Percentiles rank a stretch among this genome's conserved stretches.
Evolutionary conservation across 2,329 filamentous ascomycete species (phyloP).

Genomic region (Monosporascus sp.): DNA sequence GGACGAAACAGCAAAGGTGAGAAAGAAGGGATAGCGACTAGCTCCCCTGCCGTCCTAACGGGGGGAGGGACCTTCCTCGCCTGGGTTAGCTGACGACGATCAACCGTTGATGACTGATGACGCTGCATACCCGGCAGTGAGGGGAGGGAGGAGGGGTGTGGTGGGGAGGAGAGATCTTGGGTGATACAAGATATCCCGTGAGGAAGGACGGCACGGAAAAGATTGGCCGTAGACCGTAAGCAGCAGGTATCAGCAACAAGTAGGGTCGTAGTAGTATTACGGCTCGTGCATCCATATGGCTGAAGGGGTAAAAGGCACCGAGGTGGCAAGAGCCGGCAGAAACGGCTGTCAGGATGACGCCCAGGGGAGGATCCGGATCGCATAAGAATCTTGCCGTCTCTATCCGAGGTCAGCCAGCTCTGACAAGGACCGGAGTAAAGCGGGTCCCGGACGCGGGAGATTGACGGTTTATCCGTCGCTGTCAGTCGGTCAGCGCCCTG

Average conservation of each 20-base stretch:
- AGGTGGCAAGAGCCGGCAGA: too few species aligned
- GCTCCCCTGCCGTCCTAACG: too few species aligned
- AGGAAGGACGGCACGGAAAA: not conserved
- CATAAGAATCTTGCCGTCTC: not conserved
- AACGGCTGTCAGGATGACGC: too few species aligned
- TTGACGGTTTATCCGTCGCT: not conserved
- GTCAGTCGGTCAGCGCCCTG: not conserved
- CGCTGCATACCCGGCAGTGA: too few species aligned
- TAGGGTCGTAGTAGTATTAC: not conserved
- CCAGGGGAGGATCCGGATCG: not conserved
- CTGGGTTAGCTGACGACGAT: too few species aligned
- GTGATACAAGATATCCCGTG: slow-evolving; percentile 1
- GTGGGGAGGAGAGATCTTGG: not conserved
- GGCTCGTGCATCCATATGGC: not conserved
- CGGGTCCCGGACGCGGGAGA: too few species aligned
- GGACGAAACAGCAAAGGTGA: too few species aligned
- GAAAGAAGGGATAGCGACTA: too few species aligned
- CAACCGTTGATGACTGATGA: too few species aligned
- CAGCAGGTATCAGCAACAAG: not conserved
- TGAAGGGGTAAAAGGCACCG: too few species aligned
- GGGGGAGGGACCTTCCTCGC: too few species aligned
- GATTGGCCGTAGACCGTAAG: not conserved
- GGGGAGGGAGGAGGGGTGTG: not conserved
- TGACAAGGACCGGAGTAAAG: not conserved
- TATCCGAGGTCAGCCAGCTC: not conserved